phyloP scores from a whole-genome alignment of 2,329 filamentous ascomycete species.

The Allantophomopsis cytisporea region DNA sequence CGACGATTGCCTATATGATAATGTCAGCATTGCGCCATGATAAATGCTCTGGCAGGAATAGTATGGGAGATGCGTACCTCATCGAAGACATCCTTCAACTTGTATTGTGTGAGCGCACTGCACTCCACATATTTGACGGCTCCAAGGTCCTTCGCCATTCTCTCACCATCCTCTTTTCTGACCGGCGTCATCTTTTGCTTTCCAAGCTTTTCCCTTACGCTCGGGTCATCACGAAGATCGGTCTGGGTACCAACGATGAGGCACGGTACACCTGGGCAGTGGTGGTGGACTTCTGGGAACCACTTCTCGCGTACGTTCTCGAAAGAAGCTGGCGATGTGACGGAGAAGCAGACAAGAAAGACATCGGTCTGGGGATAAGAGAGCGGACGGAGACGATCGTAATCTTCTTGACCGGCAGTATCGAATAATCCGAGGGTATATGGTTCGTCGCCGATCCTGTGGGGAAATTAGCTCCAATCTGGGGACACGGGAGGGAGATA shows the following conservation, averaged over 20 bases:
- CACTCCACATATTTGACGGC: constrained; percentile 99
- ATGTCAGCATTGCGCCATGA: constrained; percentile 9
- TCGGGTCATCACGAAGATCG: constrained; percentile 81
- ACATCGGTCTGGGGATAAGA: constrained; percentile 98
- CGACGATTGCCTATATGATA: constrained; percentile 71
- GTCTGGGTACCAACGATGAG: constrained; percentile 96
- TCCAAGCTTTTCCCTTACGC: constrained; percentile 77
- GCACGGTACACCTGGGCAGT: constrained; percentile 95
- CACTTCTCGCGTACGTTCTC: constrained; percentile 99
- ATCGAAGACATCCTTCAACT: constrained; percentile 97
- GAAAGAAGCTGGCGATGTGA: constrained; percentile 93
- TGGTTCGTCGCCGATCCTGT: constrained; percentile 95
- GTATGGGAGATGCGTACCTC: constrained; percentile 49
- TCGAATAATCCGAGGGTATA: constrained; percentile 96
- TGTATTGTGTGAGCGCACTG: constrained; percentile 94
- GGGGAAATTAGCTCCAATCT: background rate
- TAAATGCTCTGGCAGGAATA: background rate
- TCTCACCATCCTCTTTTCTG: constrained; percentile 81
- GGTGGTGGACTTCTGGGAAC: constrained; percentile 97
- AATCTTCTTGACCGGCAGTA: constrained; percentile 98
- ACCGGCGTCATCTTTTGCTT: constrained; percentile 97
- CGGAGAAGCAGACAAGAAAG: constrained; percentile 97
- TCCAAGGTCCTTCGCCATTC: constrained; percentile 93
- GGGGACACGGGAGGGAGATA: too few relatives aligned
- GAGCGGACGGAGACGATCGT: constrained; percentile 88